Percentiles rank a stretch among this genome's conserved stretches.
These are phyloP conservation scores for Perilla frutescens DNA, from an alignment of 257 asterid genomes.

Conservation along the genomic window DNA sequence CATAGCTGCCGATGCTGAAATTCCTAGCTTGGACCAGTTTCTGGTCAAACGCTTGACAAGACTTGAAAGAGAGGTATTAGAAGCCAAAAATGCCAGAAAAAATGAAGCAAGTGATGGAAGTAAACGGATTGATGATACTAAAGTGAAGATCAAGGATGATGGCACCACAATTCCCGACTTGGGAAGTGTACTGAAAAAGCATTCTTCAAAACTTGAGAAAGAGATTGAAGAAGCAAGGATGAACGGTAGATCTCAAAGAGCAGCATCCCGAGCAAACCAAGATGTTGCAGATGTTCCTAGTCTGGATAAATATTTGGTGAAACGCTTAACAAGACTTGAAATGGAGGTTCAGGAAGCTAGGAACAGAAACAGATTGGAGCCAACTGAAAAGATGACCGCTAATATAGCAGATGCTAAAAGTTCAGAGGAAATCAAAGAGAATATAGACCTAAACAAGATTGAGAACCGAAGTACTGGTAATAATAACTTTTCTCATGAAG, in stretches of 20 bases:
- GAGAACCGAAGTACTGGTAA: conserved; percentile 25
- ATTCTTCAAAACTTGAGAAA: conserved; percentile 73
- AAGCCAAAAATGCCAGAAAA: conserved; percentile 73
- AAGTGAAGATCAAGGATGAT: conserved; percentile 39
- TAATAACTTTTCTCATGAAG: conserved; percentile 7
- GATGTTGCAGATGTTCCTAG: conserved; percentile 57
- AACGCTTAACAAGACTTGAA: conserved; percentile 74
- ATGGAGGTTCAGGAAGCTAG: conserved; percentile 81
- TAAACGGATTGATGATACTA: conserved; percentile 34
- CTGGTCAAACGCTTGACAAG: conserved; percentile 83
- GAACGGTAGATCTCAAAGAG: conserved; percentile 28
- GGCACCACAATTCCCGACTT: conserved; percentile 45
- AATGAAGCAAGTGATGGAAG: conserved; percentile 44
- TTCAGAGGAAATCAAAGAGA: conserved; percentile 55
- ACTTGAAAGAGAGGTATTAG: conserved; percentile 88
- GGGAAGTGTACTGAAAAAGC: conserved; percentile 56
- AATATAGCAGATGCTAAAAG: background rate
- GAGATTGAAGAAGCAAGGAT: conserved; percentile 58
- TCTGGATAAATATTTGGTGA: conserved; percentile 73
- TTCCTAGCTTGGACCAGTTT: conserved; percentile 84
- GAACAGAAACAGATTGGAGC: conserved; percentile 40
- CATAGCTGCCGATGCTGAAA: conserved; percentile 44
- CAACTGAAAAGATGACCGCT: background rate
- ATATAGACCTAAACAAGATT: conserved; percentile 51
- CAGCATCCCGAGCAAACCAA: conserved; percentile 26